Evolutionary conservation across 2,329 filamentous ascomycete species (phyloP).

Genomic region (Fusarium phyllophilum): DNA sequence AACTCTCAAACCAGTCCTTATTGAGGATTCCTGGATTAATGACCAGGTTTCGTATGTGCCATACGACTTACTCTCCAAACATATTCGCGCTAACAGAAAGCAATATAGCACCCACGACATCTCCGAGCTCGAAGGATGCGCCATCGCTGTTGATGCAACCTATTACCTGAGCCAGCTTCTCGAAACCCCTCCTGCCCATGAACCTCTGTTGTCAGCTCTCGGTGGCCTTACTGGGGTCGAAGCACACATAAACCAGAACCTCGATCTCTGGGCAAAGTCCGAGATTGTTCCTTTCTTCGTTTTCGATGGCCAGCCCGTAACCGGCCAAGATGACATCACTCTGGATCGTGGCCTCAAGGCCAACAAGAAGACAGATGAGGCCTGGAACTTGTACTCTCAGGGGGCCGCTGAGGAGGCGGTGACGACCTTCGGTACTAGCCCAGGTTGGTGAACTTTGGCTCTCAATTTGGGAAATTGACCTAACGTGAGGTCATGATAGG

Average conservation of each 20-base stretch:
- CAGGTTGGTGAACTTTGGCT: slow-evolving; percentile 62
- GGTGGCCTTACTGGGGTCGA: slow-evolving; percentile 87
- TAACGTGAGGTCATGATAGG: slow-evolving; percentile 59
- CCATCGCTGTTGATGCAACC: slow-evolving; percentile 87
- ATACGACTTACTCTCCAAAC: slow-evolving; percentile 1
- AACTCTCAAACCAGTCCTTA: slow-evolving; percentile 47
- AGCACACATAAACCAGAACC: slow-evolving; percentile 78
- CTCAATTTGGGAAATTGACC: slow-evolving; percentile 19
- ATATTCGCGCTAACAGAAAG: slow-evolving; percentile 35
- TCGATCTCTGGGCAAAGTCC: slow-evolving; percentile 75
- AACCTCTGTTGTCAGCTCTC: slow-evolving; percentile 89
- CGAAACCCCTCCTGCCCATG: slow-evolving; percentile 74
- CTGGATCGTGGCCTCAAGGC: slow-evolving; percentile 72
- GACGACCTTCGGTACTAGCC: slow-evolving; percentile 80
- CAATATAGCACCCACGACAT: slow-evolving; percentile 66
- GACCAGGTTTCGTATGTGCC: slow-evolving; percentile 51
- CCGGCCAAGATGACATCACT: slow-evolving; percentile 77
- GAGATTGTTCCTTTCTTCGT: slow-evolving; percentile 86
- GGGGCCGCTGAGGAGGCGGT: slow-evolving; percentile 85
- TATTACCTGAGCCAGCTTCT: slow-evolving; percentile 87
- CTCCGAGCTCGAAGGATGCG: slow-evolving; percentile 76
- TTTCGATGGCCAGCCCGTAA: slow-evolving; percentile 87
- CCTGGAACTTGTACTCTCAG: slow-evolving; percentile 88
- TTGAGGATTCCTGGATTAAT: slow-evolving; percentile 54
- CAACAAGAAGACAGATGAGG: slow-evolving; percentile 76